Conservation (phyloP, 352 stramenopile species). For the Globisporangium acanthophoron region DNA sequence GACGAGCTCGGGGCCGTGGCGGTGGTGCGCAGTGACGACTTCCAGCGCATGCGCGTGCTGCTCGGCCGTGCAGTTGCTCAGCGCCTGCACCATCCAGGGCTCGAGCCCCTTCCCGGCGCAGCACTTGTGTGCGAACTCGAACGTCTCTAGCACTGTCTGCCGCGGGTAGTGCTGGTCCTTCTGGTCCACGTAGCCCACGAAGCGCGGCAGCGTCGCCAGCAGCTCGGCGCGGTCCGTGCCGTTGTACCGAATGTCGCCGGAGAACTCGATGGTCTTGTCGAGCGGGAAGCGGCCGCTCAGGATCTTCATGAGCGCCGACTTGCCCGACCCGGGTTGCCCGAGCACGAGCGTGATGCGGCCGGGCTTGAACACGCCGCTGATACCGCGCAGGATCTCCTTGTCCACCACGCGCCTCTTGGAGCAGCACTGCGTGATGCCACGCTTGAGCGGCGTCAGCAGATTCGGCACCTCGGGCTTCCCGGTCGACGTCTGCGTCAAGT, state of each 20-base stretch:
- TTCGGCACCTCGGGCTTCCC: slow-evolving; percentile 18
- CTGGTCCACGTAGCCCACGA: slow-evolving; percentile 44
- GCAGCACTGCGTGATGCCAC: slow-evolving; percentile 9
- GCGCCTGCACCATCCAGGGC: slow-evolving; percentile 28
- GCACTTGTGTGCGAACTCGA: slow-evolving; percentile 89
- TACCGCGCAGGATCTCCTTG: slow-evolving; percentile 22
- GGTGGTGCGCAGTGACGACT: slow-evolving; percentile 30
- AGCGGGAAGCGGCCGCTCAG: slow-evolving; percentile 39
- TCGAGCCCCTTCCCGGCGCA: slow-evolving; percentile 34
- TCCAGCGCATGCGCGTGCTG: slow-evolving; percentile 26
- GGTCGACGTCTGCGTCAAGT: slow-evolving; percentile 6
- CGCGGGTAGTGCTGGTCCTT: slow-evolving; percentile 84
- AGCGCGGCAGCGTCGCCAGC: slow-evolving; percentile 20
- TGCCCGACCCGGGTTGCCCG: slow-evolving; percentile 26
- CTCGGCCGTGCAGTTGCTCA: slow-evolving; percentile 31
- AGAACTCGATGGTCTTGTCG: slow-evolving; percentile 32
- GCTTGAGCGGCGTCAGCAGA: slow-evolving; percentile 14
- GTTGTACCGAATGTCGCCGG: slow-evolving; percentile 41
- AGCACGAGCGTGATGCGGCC: slow-evolving; percentile 18
- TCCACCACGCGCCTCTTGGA: slow-evolving; percentile 13
- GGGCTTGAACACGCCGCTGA: slow-evolving; percentile 22
- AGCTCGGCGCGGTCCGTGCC: slow-evolving; percentile 20
- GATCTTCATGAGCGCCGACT: slow-evolving; percentile 37
- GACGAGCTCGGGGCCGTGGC: slow-evolving; percentile 27
- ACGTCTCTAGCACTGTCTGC: slow-evolving; percentile 91